Conservation (phyloP, 2,329 filamentous ascomycete species). For the Botrytis pseudocinerea region DNA sequence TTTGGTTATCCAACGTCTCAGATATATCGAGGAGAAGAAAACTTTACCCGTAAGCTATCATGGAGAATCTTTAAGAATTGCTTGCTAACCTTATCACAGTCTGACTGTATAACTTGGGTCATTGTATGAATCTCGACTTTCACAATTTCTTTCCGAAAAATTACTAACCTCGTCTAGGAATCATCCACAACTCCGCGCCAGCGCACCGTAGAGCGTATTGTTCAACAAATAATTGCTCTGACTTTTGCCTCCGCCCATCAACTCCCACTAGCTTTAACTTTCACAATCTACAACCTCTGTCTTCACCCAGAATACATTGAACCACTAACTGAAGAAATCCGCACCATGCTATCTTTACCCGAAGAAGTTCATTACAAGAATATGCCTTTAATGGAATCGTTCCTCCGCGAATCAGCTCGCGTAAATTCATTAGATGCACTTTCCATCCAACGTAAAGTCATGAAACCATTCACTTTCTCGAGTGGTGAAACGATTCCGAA, state of each 20-base stretch:
- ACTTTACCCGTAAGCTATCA: not conserved
- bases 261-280: not conserved
- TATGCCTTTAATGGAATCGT: constrained; percentile 1
- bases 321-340: not conserved
- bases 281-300: constrained; percentile 14
- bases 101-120: constrained; percentile 3
- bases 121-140: not conserved
- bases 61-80: no score
- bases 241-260: constrained; percentile 14
- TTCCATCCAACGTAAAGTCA: constrained; percentile 10
- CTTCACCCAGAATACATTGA: constrained; percentile 10
- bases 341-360: not conserved
- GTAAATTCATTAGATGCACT: constrained; percentile 11
- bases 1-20: not conserved
- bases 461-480: constrained; percentile 1
- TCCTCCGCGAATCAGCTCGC: constrained; percentile 4
- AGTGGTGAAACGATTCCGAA: not conserved
- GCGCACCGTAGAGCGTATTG: constrained; percentile 1
- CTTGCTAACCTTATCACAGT: not conserved
- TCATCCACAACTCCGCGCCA: constrained; percentile 4
- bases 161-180: not conserved
- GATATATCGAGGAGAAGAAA: not conserved
- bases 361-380: not conserved
- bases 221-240: constrained; percentile 7
- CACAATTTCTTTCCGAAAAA: not conserved